These are phyloP conservation scores for Chamaecyparis obtusa DNA, from an alignment of 75 land plant species.

Conservation along the genomic window DNA sequence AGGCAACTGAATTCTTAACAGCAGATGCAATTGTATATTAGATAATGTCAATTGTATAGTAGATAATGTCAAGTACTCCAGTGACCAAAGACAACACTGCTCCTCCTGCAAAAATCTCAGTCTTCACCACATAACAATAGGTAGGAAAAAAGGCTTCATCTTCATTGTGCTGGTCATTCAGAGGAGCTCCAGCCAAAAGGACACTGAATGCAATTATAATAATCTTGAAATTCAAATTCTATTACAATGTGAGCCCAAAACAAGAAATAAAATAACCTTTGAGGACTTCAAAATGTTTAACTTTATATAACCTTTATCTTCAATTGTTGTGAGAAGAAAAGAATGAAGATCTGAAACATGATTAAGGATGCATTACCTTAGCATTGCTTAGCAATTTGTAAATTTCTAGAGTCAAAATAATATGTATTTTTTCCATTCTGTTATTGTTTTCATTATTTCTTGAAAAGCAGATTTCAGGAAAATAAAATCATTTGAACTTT, in stretches of 20 bases:
- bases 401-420: too few relatives aligned
- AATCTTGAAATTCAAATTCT: neutral
- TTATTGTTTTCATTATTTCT: too few relatives aligned
- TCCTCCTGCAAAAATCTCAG: conserved; percentile 77
- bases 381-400: neutral
- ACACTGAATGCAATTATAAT: conserved; percentile 60
- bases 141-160: conserved; percentile 35
- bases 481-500: too few relatives aligned
- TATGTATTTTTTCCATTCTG: too few relatives aligned
- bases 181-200: conserved; percentile 65
- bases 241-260: neutral
- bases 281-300: neutral
- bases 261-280: neutral
- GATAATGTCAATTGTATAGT: too few relatives aligned
- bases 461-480: too few relatives aligned
- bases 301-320: neutral
- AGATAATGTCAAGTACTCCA: conserved; percentile 47
- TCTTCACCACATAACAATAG: conserved; percentile 70
- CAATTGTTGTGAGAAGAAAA: neutral
- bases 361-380: neutral
- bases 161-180: conserved; percentile 55
- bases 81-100: conserved; percentile 54
- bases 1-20: conserved; percentile 21
- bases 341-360: neutral
- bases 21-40: conserved; percentile 27